A percentile compares a stretch with the other conserved stretches of the same genome.
Conservation (phyloP, 441 rosid species). For the Croton setiger region DNA sequence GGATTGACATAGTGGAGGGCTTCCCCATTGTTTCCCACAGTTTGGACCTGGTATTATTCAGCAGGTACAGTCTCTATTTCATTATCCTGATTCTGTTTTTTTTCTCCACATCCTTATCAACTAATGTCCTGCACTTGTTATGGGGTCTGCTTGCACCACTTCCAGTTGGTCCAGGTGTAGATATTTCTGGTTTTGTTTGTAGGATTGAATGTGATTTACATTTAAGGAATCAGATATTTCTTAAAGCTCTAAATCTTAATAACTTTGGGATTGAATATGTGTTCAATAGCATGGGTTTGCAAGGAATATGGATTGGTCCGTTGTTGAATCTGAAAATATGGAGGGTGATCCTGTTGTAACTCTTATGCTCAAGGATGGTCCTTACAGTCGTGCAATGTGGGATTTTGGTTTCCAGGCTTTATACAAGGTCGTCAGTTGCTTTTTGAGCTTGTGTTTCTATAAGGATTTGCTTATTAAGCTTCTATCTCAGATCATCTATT, state of each 20-base stretch:
- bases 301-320: slow-evolving; percentile 93
- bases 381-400: slow-evolving; percentile 93
- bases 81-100: not conserved
- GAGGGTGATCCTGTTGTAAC: slow-evolving; percentile 66
- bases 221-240: not conserved
- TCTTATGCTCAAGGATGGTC: slow-evolving; percentile 78
- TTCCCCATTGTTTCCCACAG: slow-evolving; percentile 98
- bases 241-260: not conserved
- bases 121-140: slow-evolving; percentile 1
- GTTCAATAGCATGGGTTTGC: slow-evolving; percentile 85
- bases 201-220: not conserved
- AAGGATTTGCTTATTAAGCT: not conserved
- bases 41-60: slow-evolving; percentile 93
- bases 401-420: slow-evolving; percentile 81
- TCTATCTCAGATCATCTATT: not conserved
- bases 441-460: not conserved
- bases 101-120: not conserved
- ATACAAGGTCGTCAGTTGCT: slow-evolving; percentile 46
- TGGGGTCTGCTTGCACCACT: not conserved
- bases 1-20: slow-evolving; percentile 57
- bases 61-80: slow-evolving; percentile 47
- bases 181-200: not conserved
- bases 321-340: slow-evolving; percentile 53
- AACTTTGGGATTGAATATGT: slow-evolving; percentile 15
- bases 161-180: not conserved